Conservation (phyloP, 768 basidiomycete species). For the Termitomyces sp. region DNA sequence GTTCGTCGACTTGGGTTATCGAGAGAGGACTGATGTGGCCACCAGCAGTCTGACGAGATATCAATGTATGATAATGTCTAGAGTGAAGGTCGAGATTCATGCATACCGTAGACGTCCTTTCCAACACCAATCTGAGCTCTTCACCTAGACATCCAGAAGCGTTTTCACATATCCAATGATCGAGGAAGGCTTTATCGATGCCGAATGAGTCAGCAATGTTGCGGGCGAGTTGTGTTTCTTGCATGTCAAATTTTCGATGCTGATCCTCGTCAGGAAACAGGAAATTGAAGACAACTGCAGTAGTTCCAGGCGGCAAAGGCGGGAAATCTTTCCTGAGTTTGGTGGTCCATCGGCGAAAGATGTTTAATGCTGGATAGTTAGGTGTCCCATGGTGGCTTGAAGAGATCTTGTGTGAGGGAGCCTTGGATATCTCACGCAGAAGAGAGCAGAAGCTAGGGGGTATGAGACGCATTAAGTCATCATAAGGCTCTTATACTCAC, state of each 20-base stretch:
- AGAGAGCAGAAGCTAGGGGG: slow-evolving; percentile 45
- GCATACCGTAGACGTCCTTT: slow-evolving; percentile 36
- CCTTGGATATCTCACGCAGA: slow-evolving; percentile 40
- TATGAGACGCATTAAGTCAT: slow-evolving; percentile 2
- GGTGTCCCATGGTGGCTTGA: slow-evolving; percentile 15
- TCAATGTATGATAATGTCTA: neutral
- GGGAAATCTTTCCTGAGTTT: slow-evolving; percentile 38
- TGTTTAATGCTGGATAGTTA: slow-evolving; percentile 36
- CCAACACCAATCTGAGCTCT: slow-evolving; percentile 51
- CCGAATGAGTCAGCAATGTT: slow-evolving; percentile 50
- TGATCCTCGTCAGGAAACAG: slow-evolving; percentile 85
- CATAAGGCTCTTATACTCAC: slow-evolving; percentile 15
- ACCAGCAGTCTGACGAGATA: slow-evolving; percentile 21
- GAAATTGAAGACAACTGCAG: slow-evolving; percentile 61
- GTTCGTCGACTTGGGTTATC: slow-evolving; percentile 52
- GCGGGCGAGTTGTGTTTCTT: slow-evolving; percentile 58
- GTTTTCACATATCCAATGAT: slow-evolving; percentile 38
- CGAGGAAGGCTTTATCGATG: slow-evolving; percentile 27
- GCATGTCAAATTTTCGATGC: slow-evolving; percentile 67
- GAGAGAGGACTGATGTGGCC: slow-evolving; percentile 36
- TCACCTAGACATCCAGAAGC: slow-evolving; percentile 68
- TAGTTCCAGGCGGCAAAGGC: slow-evolving; percentile 51
- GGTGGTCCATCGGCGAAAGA: slow-evolving; percentile 43
- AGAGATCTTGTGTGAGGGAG: slow-evolving; percentile 27
- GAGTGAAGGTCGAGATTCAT: slow-evolving; percentile 6